Evolutionary conservation across 2,329 filamentous ascomycete species (phyloP).

Genomic region (Curvularia sp.): DNA sequence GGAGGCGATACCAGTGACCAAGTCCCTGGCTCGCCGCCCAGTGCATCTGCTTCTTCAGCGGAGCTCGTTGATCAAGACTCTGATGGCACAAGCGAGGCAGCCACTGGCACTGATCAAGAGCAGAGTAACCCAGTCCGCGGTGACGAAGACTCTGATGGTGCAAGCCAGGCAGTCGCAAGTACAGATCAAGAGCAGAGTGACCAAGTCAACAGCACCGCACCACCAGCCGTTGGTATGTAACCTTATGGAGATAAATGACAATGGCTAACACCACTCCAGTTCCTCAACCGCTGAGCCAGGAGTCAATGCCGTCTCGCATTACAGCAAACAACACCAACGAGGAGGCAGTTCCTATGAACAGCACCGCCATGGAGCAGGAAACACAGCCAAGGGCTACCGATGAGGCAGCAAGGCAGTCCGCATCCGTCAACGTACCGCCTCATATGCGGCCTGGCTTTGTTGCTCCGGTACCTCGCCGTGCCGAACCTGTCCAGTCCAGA

Average conservation of each 20-base stretch:
- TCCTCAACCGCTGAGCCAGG: background rate
- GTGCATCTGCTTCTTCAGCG: background rate
- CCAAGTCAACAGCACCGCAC: no score
- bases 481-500: background rate
- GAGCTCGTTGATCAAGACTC: background rate
- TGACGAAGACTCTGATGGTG: background rate
- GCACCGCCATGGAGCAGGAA: background rate
- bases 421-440: slow-evolving; percentile 14
- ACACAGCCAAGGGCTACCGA: background rate
- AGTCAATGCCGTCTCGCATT: background rate
- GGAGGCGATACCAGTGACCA: background rate
- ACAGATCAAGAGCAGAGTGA: background rate
- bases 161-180: no score
- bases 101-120: background rate
- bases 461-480: background rate
- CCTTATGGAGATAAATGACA: background rate
- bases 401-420: background rate
- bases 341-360: background rate
- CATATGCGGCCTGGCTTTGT: slow-evolving; percentile 17
- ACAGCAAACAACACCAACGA: background rate
- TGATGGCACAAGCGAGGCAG: background rate
- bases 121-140: background rate
- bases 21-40: background rate
- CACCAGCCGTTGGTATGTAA: background rate
- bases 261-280: background rate